These are phyloP conservation scores for Penicillium nordicum DNA, from an alignment of 2,329 filamentous ascomycete species.

Conservation along the genomic window DNA sequence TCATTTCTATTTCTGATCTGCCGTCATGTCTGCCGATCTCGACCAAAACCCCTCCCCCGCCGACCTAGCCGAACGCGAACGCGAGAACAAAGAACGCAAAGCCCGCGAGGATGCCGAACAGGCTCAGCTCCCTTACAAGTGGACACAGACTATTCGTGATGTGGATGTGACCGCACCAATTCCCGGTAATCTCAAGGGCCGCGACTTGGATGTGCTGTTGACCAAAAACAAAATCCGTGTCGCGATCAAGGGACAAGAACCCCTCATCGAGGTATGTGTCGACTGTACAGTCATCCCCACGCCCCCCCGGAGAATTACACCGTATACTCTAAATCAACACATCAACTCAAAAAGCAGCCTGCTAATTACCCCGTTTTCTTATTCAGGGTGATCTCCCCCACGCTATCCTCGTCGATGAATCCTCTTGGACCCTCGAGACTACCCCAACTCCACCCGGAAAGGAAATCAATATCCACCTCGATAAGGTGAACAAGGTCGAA, in stretches of 20 bases:
- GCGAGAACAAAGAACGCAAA: slow-evolving; percentile 56
- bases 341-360: neutral
- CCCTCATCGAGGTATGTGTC: slow-evolving; percentile 70
- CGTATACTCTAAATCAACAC: neutral
- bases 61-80: slow-evolving; percentile 49
- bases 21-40: slow-evolving; percentile 31
- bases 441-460: slow-evolving; percentile 57
- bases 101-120: slow-evolving; percentile 83
- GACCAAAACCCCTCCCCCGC: slow-evolving; percentile 31
- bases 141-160: slow-evolving; percentile 89
- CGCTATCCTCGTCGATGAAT: slow-evolving; percentile 76
- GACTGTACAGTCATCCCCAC: neutral
- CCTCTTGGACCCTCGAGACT: slow-evolving; percentile 85
- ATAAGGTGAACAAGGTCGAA: slow-evolving; percentile 95
- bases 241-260: slow-evolving; percentile 81
- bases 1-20: neutral
- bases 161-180: slow-evolving; percentile 76
- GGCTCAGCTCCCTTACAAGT: slow-evolving; percentile 90
- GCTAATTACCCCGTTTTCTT: slow-evolving; percentile 3
- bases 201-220: slow-evolving; percentile 78
- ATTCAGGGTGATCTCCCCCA: slow-evolving; percentile 78
- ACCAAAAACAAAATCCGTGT: slow-evolving; percentile 75
- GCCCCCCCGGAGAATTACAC: neutral
- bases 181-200: slow-evolving; percentile 77
- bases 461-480: slow-evolving; percentile 82